A percentile compares a stretch with the other conserved stretches of the same genome.
These are phyloP conservation scores for Talaromyces sp. DNA, from an alignment of 2,329 filamentous ascomycete genomes.

Conservation along the genomic window DNA sequence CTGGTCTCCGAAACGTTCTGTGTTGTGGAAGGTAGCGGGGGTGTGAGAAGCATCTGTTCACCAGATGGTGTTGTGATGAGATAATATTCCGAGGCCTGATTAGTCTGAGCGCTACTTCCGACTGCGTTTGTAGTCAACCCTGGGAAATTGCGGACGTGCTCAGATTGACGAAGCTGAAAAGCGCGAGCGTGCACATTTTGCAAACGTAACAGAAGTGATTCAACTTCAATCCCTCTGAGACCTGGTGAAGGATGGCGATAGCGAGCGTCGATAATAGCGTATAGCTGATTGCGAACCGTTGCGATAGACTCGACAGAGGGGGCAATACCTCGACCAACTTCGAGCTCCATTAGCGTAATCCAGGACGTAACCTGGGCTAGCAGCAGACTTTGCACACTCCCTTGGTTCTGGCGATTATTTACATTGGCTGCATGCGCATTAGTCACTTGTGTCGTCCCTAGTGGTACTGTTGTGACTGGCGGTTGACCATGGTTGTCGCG, in stretches of 20 bases:
- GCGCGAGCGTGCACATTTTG: slow-evolving; percentile 31
- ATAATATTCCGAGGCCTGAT: slow-evolving; percentile 27
- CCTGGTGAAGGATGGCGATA: slow-evolving; percentile 24
- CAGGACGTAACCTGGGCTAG: slow-evolving; percentile 10
- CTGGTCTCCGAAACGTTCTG: slow-evolving; percentile 7
- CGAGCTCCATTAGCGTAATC: slow-evolving; percentile 29
- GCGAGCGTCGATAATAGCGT: slow-evolving; percentile 33
- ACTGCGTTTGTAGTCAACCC: background rate
- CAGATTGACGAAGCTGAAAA: slow-evolving; percentile 28
- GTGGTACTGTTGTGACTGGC: background rate
- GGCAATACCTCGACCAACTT: slow-evolving; percentile 27
- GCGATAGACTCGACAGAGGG: slow-evolving; percentile 34
- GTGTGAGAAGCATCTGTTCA: slow-evolving; percentile 45
- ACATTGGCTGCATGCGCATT: background rate
- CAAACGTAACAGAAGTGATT: slow-evolving; percentile 30
- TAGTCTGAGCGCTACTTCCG: background rate
- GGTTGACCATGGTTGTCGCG: background rate
- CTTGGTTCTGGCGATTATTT: background rate
- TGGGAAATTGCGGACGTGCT: background rate
- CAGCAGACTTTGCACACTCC: slow-evolving; percentile 7
- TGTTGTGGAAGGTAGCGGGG: slow-evolving; percentile 27
- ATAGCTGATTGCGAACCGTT: slow-evolving; percentile 29
- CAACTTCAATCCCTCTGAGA: slow-evolving; percentile 26
- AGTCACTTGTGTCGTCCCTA: background rate
- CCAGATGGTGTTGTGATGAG: slow-evolving; percentile 46